phyloP scores from a whole-genome alignment of 768 basidiomycete genomes.

The Russula sp. region DNA sequence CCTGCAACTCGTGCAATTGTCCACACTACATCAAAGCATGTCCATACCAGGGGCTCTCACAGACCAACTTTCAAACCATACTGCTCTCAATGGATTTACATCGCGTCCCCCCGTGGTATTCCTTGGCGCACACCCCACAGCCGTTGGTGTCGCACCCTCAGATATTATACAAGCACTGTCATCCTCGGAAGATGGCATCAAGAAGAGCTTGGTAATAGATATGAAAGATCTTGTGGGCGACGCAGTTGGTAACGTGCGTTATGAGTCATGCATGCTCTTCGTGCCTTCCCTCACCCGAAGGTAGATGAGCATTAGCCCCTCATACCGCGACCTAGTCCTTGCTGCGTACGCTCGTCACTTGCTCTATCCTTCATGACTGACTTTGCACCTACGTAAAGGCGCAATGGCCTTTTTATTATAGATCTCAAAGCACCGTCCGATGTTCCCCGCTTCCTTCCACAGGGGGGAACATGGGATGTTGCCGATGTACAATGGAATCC shows the following conservation, averaged over 20 bases:
- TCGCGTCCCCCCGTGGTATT: neutral
- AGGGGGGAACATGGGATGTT: slow-evolving; percentile 95
- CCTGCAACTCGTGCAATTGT: neutral
- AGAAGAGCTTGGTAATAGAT: slow-evolving; percentile 60
- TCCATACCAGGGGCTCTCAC: neutral
- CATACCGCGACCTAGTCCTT: slow-evolving; percentile 81
- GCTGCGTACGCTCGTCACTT: slow-evolving; percentile 57
- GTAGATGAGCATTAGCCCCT: slow-evolving; percentile 89
- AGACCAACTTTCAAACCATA: neutral
- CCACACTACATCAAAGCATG: neutral
- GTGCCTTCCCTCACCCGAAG: neutral
- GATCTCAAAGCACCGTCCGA: slow-evolving; percentile 84
- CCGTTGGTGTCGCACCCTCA: neutral
- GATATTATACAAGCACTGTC: slow-evolving; percentile 20
- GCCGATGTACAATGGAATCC: slow-evolving; percentile 93
- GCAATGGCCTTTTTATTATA: slow-evolving; percentile 90
- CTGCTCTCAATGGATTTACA: neutral
- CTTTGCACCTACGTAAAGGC: slow-evolving; percentile 31
- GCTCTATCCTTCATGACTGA: neutral
- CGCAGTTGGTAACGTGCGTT: slow-evolving; percentile 73
- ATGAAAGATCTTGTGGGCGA: slow-evolving; percentile 76
- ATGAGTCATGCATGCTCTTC: slow-evolving; percentile 27
- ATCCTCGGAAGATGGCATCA: slow-evolving; percentile 48
- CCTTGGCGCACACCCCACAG: neutral
- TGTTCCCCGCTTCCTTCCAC: slow-evolving; percentile 88